Evolutionary conservation across 1,139 yeast species (phyloP), one percentile per base, ranked within the genome.

Genomic region (Candida tetrigidarum): DNA sequence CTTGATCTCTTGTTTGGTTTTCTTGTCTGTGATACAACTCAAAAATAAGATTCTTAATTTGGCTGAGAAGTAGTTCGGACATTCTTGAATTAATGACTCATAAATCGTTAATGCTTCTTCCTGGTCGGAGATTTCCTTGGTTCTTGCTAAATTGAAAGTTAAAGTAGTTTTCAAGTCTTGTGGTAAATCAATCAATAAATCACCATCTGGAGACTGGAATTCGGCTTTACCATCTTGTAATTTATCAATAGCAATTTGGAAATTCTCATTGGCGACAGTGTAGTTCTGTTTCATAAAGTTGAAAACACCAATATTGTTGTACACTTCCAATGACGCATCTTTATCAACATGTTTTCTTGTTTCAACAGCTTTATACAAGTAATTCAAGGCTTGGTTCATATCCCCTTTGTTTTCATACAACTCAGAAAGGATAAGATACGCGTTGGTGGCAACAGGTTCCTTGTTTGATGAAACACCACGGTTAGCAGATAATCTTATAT

Each of bases 221-320:
- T 63, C 57, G n/a, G 51, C 25, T 4, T 48, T n/a, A n/a, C n/a
- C n/a, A n/a, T n/a, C 49, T 2, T 51, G 53, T 27, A 63, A 49
- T 39, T 57, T 57, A 2, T 53, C 63, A 27, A 72, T 59, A 0
- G 93, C 90, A 39, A 63, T 58, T 47, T 77, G 69, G 58, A 88
- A 86, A 49, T 57, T 64, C 12, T 55, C 57, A 5, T 59, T 39
- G 0, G 79, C 73, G 2, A 54, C 60, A 3, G 77, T 83, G 45
- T 66, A 70, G 55, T 85, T 81, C 37, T 82, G 84, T 51, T 79
- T 82, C 50, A 83, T 71, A 58, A 88, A 87, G 50, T 89, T 81
- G 63, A 90, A 82, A 8, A 90, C 96, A 37, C 96, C 99, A 54
- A 91, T 74, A 57, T 93, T 93, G 63, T 91, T 92, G 57, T 83